Conservation (phyloP, 164 flowering plant species). For the Vitis rupestris region DNA sequence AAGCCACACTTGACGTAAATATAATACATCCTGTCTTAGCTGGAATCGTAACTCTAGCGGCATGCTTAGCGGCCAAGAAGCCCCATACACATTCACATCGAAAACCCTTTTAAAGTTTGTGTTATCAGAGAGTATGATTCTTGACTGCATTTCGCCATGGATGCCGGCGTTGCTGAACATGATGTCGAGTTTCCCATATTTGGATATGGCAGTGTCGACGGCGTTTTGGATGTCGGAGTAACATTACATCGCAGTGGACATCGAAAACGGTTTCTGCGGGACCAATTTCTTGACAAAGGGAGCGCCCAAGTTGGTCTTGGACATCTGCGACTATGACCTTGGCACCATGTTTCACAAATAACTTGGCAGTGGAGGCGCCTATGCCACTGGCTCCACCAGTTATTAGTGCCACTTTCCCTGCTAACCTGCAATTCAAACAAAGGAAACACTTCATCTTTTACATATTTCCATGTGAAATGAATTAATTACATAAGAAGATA, state of each 20-base stretch:
- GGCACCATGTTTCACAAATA: conserved; percentile 35
- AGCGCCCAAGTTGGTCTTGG: conserved; percentile 33
- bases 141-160: conserved; percentile 3
- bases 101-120: conserved; percentile 22
- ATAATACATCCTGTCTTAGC: conserved; percentile 17
- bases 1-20: conserved; percentile 19
- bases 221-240: conserved; percentile 26
- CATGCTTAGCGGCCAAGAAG: conserved; percentile 30
- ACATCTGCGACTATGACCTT: conserved; percentile 39
- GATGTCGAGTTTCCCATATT: conserved; percentile 42
- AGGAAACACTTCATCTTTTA: too few species aligned
- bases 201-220: conserved; percentile 24
- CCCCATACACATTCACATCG: conserved; percentile 20
- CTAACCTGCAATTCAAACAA: conserved; percentile 12
- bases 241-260: conserved; percentile 35
- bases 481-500: too few species aligned
- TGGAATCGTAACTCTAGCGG: conserved; percentile 32
- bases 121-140: conserved; percentile 6
- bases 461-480: too few species aligned
- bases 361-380: conserved; percentile 24
- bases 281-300: conserved; percentile 15
- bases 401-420: conserved; percentile 37
- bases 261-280: conserved; percentile 8
- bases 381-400: conserved; percentile 55
- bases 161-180: conserved; percentile 54